Conservation (phyloP, 371 early-diverging fungal genomes). For the Syncephalastrum racemosum region DNA sequence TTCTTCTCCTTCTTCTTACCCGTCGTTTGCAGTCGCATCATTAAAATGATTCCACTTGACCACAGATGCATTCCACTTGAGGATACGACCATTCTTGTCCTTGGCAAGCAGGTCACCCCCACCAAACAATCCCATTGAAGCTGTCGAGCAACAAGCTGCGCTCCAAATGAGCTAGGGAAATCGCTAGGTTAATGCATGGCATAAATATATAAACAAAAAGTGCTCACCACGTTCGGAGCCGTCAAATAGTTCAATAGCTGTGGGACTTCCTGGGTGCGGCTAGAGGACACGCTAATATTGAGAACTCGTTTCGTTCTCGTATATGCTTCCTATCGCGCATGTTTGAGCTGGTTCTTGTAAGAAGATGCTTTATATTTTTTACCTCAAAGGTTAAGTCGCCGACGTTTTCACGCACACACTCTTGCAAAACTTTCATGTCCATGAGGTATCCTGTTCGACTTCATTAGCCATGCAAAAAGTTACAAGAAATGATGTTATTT, state of each 20-base stretch:
- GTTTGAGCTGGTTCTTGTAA: neutral
- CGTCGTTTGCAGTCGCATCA: conserved; percentile 47
- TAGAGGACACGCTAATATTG: conserved; percentile 72
- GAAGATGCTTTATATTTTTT: neutral
- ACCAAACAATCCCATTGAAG: conserved; percentile 55
- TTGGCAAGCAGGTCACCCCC: conserved; percentile 65
- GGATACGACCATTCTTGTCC: conserved; percentile 63
- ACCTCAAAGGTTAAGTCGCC: conserved; percentile 74
- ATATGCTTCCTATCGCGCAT: conserved; percentile 60
- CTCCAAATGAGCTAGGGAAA: conserved; percentile 62
- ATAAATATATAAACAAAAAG: neutral
- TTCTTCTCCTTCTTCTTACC: conserved; percentile 19
- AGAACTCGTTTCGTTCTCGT: conserved; percentile 61
- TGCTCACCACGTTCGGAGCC: conserved; percentile 73
- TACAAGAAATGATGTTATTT: neutral
- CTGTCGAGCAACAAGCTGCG: conserved; percentile 71
- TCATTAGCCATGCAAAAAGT: neutral
- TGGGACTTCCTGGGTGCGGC: conserved; percentile 69
- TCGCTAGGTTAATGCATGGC: too few relatives aligned
- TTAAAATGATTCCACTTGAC: conserved; percentile 57
- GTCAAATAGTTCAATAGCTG: conserved; percentile 72
- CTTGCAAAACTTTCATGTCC: conserved; percentile 69
- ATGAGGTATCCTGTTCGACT: conserved; percentile 58
- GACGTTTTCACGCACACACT: conserved; percentile 66
- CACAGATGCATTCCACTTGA: conserved; percentile 62